Evolutionary conservation across 495 filamentous ascomycete genomes (phyloP).

Genomic region (Friedmanniomyces simplex): DNA sequence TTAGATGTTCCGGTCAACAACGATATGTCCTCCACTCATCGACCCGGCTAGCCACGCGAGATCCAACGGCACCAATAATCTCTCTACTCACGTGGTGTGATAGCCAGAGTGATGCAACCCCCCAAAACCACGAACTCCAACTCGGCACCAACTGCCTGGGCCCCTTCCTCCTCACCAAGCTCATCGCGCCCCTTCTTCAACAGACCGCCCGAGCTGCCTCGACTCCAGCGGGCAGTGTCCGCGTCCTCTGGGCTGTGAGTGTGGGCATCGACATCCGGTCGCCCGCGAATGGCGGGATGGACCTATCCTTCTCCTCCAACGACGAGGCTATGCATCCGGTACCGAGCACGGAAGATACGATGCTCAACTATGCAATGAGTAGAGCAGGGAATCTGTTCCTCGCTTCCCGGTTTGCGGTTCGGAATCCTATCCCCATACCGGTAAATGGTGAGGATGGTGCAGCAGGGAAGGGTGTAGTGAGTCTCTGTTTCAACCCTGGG

Average conservation of each 20-base stretch:
- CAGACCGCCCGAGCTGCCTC: constrained; percentile 27
- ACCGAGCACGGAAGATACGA: neutral
- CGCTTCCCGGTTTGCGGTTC: constrained; percentile 13
- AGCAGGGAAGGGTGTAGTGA: neutral
- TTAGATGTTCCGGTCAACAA: neutral
- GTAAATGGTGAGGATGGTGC: neutral
- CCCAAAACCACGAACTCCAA: constrained; percentile 34
- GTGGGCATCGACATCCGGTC: neutral
- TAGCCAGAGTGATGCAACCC: neutral
- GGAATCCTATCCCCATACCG: neutral
- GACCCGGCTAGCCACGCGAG: neutral
- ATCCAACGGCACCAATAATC: no score
- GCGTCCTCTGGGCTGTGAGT: constrained; percentile 33
- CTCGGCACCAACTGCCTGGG: constrained; percentile 42
- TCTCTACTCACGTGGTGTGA: no score
- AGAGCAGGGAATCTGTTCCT: neutral
- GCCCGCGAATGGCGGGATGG: neutral
- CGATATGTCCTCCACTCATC: neutral
- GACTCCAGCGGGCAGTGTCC: constrained; percentile 23
- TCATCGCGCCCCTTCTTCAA: constrained; percentile 37
- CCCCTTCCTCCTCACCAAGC: constrained; percentile 37
- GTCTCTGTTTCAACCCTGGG: constrained; percentile 13
- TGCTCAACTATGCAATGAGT: neutral
- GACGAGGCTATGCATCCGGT: neutral
- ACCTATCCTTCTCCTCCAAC: constrained; percentile 10